A percentile compares a stretch with the other conserved stretches of the same genome.
Evolutionary conservation across 2,329 filamentous ascomycete species (phyloP).

Genomic region (Ustilaginoidea virens): DNA sequence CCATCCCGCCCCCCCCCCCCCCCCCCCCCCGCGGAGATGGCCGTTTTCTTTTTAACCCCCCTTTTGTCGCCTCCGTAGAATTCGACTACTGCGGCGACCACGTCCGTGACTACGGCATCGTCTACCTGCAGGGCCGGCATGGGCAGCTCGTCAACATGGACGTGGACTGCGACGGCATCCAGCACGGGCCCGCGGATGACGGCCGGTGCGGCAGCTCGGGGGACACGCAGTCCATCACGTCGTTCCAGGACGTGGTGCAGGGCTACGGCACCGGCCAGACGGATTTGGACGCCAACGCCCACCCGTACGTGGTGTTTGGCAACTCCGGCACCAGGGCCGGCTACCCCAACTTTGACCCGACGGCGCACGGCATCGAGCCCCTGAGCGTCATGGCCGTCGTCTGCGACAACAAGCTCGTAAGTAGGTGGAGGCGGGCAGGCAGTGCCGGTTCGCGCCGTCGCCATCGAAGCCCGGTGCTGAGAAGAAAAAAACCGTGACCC

Average conservation of each 20-base stretch:
- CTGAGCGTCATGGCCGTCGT: conserved; percentile 40
- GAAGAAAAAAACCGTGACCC: conserved; percentile 1
- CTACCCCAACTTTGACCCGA: conserved; percentile 24
- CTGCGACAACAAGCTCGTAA: conserved; percentile 30
- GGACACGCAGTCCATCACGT: conserved; percentile 30
- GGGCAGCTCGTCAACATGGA: conserved; percentile 37
- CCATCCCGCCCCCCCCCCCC: too few species aligned
- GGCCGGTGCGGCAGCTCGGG: conserved; percentile 28
- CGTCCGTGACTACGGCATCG: conserved; percentile 20
- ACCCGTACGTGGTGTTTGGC: conserved; percentile 38
- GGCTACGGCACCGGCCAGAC: conserved; percentile 19
- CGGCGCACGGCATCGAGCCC: conserved; percentile 27
- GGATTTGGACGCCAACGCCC: conserved; percentile 34
- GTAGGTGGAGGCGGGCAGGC: too few species aligned
- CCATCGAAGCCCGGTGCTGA: background rate
- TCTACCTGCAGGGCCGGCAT: conserved; percentile 31
- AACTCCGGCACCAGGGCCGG: conserved; percentile 22
- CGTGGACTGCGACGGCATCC: conserved; percentile 40
- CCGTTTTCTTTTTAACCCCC: too few species aligned
- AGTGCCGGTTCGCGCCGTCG: too few species aligned
- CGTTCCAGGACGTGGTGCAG: conserved; percentile 25
- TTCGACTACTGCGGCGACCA: conserved; percentile 33
- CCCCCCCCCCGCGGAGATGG: too few species aligned
- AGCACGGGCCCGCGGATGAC: conserved; percentile 22
- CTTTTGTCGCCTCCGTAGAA: conserved; percentile 12